Evolutionary conservation across 1,284 basidiomycete genomes (phyloP).

Genomic region (Phellopilus nigrolimitatus): DNA sequence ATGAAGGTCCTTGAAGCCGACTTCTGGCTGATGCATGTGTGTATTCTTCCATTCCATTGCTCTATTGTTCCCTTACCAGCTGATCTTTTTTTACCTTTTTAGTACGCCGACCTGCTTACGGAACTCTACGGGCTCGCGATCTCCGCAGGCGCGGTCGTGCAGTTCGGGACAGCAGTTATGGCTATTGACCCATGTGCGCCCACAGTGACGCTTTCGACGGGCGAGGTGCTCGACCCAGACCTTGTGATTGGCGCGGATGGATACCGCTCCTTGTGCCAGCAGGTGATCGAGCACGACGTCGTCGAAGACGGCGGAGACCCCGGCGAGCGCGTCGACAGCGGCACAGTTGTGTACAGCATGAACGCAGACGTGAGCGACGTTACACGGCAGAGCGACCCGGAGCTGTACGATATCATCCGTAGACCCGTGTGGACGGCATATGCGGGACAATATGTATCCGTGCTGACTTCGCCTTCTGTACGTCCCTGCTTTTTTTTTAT

Average conservation of each 20-base stretch:
- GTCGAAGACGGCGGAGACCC: conserved; percentile 9
- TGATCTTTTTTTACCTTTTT: conserved; percentile 13
- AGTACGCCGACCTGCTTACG: conserved; percentile 44
- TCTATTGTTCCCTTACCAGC: neutral
- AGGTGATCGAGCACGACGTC: conserved; percentile 27
- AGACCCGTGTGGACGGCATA: conserved; percentile 17
- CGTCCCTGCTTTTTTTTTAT: neutral
- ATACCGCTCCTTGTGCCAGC: conserved; percentile 32
- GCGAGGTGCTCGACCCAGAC: conserved; percentile 45
- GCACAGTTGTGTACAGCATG: conserved; percentile 19
- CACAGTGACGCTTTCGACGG: conserved; percentile 38
- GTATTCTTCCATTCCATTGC: conserved; percentile 10
- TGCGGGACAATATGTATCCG: conserved; percentile 15
- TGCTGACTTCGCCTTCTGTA: conserved; percentile 18
- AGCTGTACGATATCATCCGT: conserved; percentile 16
- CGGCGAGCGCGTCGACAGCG: conserved; percentile 9
- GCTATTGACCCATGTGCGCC: conserved; percentile 31
- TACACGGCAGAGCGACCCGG: conserved; percentile 12
- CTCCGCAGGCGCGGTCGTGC: conserved; percentile 39
- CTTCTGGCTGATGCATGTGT: conserved; percentile 30
- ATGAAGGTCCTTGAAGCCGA: conserved; percentile 51
- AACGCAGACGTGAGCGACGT: conserved; percentile 17
- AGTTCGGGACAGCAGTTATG: conserved; percentile 34
- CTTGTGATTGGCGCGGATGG: conserved; percentile 68
- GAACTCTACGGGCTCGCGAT: conserved; percentile 43